A percentile compares a stretch with the other conserved stretches of the same genome.
phyloP scores from a whole-genome alignment of 1,284 basidiomycete species.

The Mycena citricolor region DNA sequence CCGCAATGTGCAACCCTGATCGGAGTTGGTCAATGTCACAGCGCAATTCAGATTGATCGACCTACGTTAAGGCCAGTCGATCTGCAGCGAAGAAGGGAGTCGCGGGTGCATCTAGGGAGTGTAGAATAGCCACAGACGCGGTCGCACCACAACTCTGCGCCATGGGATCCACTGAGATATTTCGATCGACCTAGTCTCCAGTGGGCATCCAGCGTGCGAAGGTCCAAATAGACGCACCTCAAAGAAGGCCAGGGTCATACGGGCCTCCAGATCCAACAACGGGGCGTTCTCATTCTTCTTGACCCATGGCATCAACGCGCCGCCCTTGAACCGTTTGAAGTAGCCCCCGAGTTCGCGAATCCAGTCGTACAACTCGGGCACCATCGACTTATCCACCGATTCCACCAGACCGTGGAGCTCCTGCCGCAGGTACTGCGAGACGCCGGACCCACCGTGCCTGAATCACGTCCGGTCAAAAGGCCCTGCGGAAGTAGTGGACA shows the following conservation, averaged over 20 bases:
- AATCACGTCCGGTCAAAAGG: constrained; percentile 13
- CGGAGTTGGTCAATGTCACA: constrained; percentile 1
- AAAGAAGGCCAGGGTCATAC: constrained; percentile 83
- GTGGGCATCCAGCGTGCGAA: constrained; percentile 6
- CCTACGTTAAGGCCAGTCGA: constrained; percentile 62
- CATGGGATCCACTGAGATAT: constrained; percentile 56
- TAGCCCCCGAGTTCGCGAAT: constrained; percentile 83
- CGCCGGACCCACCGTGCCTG: constrained; percentile 79
- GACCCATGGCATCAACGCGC: constrained; percentile 71
- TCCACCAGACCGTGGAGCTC: constrained; percentile 83
- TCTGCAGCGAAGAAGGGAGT: constrained; percentile 78
- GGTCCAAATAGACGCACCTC: constrained; percentile 49
- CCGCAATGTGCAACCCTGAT: constrained; percentile 84
- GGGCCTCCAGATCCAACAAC: constrained; percentile 76
- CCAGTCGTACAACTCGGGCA: constrained; percentile 76
- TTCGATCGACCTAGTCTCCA: constrained; percentile 58
- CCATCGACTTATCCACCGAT: constrained; percentile 61
- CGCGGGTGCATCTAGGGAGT: constrained; percentile 76
- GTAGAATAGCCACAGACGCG: constrained; percentile 85
- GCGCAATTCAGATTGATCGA: not conserved
- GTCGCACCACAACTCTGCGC: constrained; percentile 82
- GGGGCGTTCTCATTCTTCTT: constrained; percentile 41
- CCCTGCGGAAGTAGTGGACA: constrained; percentile 1
- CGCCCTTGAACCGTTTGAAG: constrained; percentile 85
- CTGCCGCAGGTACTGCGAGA: constrained; percentile 75